Evolutionary conservation across 1,139 yeast species (phyloP).

Genomic region (Yamadazyma buinensis): DNA sequence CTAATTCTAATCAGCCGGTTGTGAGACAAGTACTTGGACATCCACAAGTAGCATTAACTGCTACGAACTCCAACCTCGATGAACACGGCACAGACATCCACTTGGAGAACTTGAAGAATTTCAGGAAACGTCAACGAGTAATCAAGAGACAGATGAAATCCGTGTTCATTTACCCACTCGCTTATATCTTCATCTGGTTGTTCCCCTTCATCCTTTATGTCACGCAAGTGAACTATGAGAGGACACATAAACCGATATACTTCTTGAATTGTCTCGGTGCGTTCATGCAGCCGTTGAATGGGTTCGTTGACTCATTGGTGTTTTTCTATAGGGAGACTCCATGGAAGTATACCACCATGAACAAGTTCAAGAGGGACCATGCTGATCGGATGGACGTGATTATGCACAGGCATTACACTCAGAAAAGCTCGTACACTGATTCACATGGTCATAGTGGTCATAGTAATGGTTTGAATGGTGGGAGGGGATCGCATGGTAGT

Average conservation of each 20-base stretch:
- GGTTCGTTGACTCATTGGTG: constrained; percentile 72
- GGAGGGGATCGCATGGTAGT: constrained; percentile 5
- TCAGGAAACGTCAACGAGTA: constrained; percentile 56
- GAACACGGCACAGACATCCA: constrained; percentile 38
- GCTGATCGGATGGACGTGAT: constrained; percentile 24
- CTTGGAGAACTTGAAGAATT: constrained; percentile 55
- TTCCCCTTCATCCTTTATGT: constrained; percentile 75
- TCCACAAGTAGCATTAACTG: too few species aligned
- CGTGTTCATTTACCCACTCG: constrained; percentile 79
- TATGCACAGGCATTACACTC: constrained; percentile 6
- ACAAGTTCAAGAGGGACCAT: constrained; percentile 37
- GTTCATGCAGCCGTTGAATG: constrained; percentile 76
- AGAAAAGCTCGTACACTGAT: neutral
- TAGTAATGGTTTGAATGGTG: constrained; percentile 4
- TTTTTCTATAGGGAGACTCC: constrained; percentile 78
- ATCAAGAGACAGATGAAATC: constrained; percentile 77
- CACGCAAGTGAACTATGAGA: constrained; percentile 52
- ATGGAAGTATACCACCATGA: constrained; percentile 53
- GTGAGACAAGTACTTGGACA: too few species aligned
- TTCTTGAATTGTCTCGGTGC: constrained; percentile 71
- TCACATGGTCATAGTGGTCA: constrained; percentile 8
- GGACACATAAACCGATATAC: constrained; percentile 46
- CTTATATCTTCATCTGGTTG: constrained; percentile 76
- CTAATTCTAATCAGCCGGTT: too few species aligned
- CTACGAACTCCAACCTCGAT: constrained; percentile 3